phyloP scores from a whole-genome alignment of 805 yeast species.

The Martiniozyma abietophila region DNA sequence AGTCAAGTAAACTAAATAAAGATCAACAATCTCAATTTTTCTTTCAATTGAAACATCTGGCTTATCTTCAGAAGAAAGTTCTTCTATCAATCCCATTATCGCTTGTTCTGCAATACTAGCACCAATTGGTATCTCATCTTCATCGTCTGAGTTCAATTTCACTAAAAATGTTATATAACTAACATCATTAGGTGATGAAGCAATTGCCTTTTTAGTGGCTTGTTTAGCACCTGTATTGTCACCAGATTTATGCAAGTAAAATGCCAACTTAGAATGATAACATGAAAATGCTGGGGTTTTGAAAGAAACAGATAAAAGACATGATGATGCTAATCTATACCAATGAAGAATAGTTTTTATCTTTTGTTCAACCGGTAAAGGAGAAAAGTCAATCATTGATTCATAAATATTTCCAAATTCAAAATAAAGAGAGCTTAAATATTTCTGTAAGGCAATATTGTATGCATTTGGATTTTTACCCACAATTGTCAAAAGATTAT shows the following conservation, averaged over 20 bases:
- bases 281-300: too few relatives aligned
- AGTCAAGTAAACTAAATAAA: conserved; percentile 68
- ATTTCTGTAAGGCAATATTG: conserved; percentile 18
- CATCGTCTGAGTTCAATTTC: conserved; percentile 52
- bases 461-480: conserved; percentile 7
- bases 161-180: conserved; percentile 61
- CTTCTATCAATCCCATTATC: conserved; percentile 36
- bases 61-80: conserved; percentile 35
- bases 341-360: too few relatives aligned
- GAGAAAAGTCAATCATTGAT: conserved; percentile 8
- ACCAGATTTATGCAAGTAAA: conserved; percentile 35
- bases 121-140: conserved; percentile 31
- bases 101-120: conserved; percentile 42
- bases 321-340: too few relatives aligned
- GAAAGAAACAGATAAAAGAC: too few relatives aligned
- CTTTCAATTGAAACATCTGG: conserved; percentile 11
- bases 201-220: conserved; percentile 38
- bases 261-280: conserved; percentile 38
- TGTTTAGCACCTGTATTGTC: conserved; percentile 35
- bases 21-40: conserved; percentile 47
- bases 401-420: conserved; percentile 19
- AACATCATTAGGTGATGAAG: conserved; percentile 43
- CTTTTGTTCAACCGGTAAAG: neutral
- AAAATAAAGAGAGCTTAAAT: conserved; percentile 19
- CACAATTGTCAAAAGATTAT: conserved; percentile 8